These are phyloP conservation scores for Dionaea muscipula DNA, from an alignment of 179 eudicot species.

Conservation along the genomic window DNA sequence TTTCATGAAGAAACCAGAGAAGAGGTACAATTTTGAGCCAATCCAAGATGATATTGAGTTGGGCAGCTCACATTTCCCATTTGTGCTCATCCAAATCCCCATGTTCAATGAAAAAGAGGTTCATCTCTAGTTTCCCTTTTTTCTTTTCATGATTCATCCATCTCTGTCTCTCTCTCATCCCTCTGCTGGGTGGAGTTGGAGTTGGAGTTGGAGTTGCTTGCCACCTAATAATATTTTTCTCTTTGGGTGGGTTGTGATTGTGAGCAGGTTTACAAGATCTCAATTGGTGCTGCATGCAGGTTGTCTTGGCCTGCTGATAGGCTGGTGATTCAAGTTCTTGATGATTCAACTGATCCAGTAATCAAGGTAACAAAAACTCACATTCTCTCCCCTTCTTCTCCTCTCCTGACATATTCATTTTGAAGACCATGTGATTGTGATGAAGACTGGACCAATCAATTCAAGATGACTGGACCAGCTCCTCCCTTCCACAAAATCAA, in stretches of 20 bases:
- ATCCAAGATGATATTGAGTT: conserved; percentile 42
- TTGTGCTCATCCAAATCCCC: conserved; percentile 59
- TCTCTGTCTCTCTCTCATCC: no score
- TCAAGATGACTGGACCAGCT: no score
- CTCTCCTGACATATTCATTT: no score
- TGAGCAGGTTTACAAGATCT: conserved; percentile 61
- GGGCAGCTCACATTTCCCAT: conserved; percentile 39
- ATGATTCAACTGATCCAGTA: conserved; percentile 61
- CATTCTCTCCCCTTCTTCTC: no score
- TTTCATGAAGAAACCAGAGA: conserved; percentile 46
- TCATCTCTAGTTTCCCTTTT: neutral
- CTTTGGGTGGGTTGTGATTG: conserved; percentile 5
- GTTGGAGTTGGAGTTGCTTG: no score
- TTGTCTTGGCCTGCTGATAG: conserved; percentile 77
- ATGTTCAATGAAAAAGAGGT: conserved; percentile 75
- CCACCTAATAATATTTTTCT: no score
- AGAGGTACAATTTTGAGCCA: conserved; percentile 44
- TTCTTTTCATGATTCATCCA: neutral
- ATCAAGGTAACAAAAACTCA: conserved; percentile 40
- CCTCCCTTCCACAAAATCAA: neutral
- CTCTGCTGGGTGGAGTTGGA: no score
- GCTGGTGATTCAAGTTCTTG: conserved; percentile 65
- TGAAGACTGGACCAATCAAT: no score
- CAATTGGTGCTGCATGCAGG: conserved; percentile 75
- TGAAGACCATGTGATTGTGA: no score